These are phyloP conservation scores for Hemileccinum impolitum DNA, from an alignment of 768 basidiomycete species.

Conservation along the genomic window DNA sequence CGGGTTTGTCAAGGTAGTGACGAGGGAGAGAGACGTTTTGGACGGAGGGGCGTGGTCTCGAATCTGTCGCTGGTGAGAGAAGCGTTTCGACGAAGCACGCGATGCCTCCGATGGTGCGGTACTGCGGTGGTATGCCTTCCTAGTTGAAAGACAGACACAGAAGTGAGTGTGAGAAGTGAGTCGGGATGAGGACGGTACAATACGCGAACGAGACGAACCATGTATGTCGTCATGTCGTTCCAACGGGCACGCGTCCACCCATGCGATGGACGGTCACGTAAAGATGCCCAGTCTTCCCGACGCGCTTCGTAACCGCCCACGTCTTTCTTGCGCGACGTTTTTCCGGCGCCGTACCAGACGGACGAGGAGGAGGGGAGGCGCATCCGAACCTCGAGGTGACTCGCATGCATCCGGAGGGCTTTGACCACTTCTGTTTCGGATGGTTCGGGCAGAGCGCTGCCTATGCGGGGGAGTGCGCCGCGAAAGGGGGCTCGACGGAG, in stretches of 20 bases:
- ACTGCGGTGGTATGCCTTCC: slow-evolving; percentile 66
- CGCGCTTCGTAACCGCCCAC: slow-evolving; percentile 65
- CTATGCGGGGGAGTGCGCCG: slow-evolving; percentile 8
- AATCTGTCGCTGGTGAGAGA: slow-evolving; percentile 12
- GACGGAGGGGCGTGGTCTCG: slow-evolving; percentile 27
- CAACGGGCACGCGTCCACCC: slow-evolving; percentile 46
- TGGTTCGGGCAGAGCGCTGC: slow-evolving; percentile 7
- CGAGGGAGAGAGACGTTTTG: slow-evolving; percentile 57
- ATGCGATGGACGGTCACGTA: slow-evolving; percentile 19
- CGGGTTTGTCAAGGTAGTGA: slow-evolving; percentile 61
- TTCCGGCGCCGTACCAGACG: slow-evolving; percentile 34
- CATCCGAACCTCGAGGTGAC: slow-evolving; percentile 60
- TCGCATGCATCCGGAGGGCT: slow-evolving; percentile 51
- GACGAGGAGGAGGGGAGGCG: slow-evolving; percentile 40
- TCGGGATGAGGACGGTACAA: too few species aligned
- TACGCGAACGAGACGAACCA: slow-evolving; percentile 39
- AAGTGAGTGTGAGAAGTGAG: too few species aligned
- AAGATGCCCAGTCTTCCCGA: slow-evolving; percentile 42
- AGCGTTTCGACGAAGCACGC: slow-evolving; percentile 43
- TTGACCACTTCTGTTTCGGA: slow-evolving; percentile 52
- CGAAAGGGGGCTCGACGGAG: slow-evolving; percentile 36
- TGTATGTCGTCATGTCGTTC: slow-evolving; percentile 62
- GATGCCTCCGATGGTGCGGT: slow-evolving; percentile 51
- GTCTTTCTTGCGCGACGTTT: slow-evolving; percentile 29
- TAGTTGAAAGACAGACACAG: slow-evolving; percentile 25